A percentile compares a stretch with the other conserved stretches of the same genome.
These are phyloP conservation scores for Xylariaceae sp. DNA, from an alignment of 2,329 filamentous ascomycete species.

Conservation along the genomic window DNA sequence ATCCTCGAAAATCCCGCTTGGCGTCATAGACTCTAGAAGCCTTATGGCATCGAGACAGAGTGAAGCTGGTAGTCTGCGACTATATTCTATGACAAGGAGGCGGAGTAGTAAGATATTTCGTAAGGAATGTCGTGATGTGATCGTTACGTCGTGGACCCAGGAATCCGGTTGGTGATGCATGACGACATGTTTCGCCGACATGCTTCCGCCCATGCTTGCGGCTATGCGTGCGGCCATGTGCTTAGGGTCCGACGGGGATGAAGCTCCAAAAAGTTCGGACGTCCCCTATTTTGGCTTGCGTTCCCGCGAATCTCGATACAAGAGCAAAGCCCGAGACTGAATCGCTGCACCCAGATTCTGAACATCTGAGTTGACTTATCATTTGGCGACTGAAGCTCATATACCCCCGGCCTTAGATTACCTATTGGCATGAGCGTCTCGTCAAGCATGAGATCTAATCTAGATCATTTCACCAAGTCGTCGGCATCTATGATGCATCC, in stretches of 20 bases:
- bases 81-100: neutral
- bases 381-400: neutral
- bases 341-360: neutral
- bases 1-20: neutral
- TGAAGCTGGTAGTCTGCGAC: neutral
- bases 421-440: too few relatives aligned
- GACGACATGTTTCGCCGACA: neutral
- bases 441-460: too few relatives aligned
- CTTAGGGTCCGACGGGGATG: neutral
- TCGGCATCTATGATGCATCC: neutral
- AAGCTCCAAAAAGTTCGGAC: neutral
- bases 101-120: neutral
- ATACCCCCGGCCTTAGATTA: neutral
- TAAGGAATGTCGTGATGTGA: neutral
- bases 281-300: neutral
- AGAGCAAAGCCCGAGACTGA: neutral
- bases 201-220: neutral
- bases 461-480: neutral
- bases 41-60: neutral
- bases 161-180: neutral
- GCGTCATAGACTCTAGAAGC: slow-evolving; percentile 11
- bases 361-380: neutral
- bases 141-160: neutral
- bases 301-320: too few relatives aligned
- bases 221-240: neutral